Evolutionary conservation across 139 green algal species (phyloP), one percentile per base, ranked within the genome.

Genomic region (Pycnococcus provasolii): DNA sequence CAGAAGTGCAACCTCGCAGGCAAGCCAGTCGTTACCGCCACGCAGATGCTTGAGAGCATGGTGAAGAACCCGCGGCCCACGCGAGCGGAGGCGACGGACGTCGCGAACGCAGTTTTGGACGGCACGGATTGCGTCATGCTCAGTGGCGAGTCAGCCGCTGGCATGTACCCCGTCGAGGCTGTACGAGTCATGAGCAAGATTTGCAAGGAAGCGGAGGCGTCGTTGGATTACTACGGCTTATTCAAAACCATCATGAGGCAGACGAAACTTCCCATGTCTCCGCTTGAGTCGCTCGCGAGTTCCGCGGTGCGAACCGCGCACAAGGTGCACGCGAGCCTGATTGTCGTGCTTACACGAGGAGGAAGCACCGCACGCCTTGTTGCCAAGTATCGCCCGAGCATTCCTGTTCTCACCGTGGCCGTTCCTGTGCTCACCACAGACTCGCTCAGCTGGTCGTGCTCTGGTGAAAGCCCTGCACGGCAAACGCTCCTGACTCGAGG

Each of bases 221-320:
- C 76, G 48, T 60, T 58, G 51, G 59, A 62, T 77, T 5, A 67
- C 53, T 51, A 9, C 59, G 2, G 41, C 5, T 13, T 68, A 13
- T 68, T 40, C 43, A 68, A 68, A 39, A 52, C 6, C 42, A 66
- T 72, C 58, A 54, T 72, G 26, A 64, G 40, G 66, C 53, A 67
- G 42, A 57, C 51, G 39, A 6, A 37, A 3, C 51, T 70, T 42
- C 66, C 90, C 66, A 98, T 98, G 92, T 83, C 72, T 45, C 91
- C 92, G 3, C 77, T 98, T 26, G 92, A 98, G 81, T 94, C 85
- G 5, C 81, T 98, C 39, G 91, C 92, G 3, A 95, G 85, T 8
- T 95, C 87, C 1, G 92, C 92, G 26, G 92, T 98, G 45, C 77
- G 90, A 61, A 97, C 91, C 2, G 91, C 91, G 7, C 91, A 95